A percentile compares a stretch with the other conserved stretches of the same genome.
Evolutionary conservation across 1,284 basidiomycete species (phyloP).

Genomic region (Fomitopsis pinicola): DNA sequence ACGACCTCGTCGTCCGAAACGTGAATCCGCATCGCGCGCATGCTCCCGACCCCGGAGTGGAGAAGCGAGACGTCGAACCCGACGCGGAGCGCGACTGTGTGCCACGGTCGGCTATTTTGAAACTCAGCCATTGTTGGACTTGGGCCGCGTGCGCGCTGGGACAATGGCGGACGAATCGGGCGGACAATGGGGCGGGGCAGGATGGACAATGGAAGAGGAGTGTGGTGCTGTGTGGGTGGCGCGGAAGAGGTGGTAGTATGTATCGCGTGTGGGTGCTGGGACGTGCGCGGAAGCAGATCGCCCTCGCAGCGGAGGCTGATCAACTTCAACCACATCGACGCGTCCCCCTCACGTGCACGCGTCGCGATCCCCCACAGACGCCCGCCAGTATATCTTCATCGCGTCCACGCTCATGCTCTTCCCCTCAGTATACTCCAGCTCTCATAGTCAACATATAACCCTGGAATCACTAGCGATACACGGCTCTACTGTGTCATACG

Average conservation of each 20-base stretch:
- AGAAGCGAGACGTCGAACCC: background rate
- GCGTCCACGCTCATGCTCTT: background rate
- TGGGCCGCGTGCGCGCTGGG: background rate
- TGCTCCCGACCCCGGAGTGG: background rate
- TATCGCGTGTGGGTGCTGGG: background rate
- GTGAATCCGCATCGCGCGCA: background rate
- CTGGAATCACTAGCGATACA: background rate
- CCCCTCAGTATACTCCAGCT: background rate
- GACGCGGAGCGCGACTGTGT: background rate
- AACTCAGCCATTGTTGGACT: background rate
- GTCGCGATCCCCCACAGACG: background rate
- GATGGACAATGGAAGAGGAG: background rate
- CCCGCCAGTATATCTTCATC: background rate
- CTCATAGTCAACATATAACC: background rate
- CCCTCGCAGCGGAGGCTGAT: background rate
- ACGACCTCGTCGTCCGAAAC: conserved; percentile 12
- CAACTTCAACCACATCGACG: background rate
- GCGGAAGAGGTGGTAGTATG: background rate
- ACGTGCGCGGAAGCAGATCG: background rate
- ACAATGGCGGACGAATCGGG: background rate
- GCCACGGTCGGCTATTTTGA: conserved; percentile 1
- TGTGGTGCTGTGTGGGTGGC: background rate
- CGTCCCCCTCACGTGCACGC: background rate
- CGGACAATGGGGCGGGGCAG: background rate
- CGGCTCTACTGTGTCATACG: background rate